Evolutionary conservation across 208 protist genomes (phyloP), one percentile per base, ranked within the genome.

Genomic region (Leishmania tropica): DNA sequence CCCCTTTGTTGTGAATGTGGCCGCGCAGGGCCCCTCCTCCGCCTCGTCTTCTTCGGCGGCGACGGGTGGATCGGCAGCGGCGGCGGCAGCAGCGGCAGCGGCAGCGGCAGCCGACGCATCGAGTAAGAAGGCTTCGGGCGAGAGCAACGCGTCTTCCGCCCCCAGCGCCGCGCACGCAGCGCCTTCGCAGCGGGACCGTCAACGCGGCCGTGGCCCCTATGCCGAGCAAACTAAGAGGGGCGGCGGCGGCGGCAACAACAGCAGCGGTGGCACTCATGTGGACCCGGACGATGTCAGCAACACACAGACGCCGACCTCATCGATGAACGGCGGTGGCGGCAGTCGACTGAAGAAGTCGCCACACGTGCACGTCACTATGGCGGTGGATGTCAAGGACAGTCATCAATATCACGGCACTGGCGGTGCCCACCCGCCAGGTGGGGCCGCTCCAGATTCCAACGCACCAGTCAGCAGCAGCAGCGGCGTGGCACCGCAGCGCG

Each of bases 1-100:
- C 78, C 92, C 94, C 0, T 97, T 97, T 54, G 60, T 73, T 3
- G 87, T 95, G 0, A 84, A 93, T 71, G 64, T 94, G 3, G 76
- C 77, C 5, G 71, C 79, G 19, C 42, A 80, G 1, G 75, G 83
- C 75, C 48, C 24, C n/a, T 42, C 74, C 56, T 62, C 70, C 7
- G 17, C 72, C 19, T 60, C 68, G 28, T 75, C 45, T n/a, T 67
- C 78, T 42, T 45, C 73, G 21, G 73, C 51, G 15, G 54, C 78
- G 15, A 8, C 78, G n/a, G 67, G 65, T 17, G 78, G 65, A 75
- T 31, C 45, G 6, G 71, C 71, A 15, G 67, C 71, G 31, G 54
- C 45, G 19, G 77, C 45, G 0, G 45, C 28, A 53, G 64, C 77
- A 19, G 70, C 70, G 13, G 54, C 72, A 7, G 72, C 72, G 3